Base-by-base conservation (phyloP, 164 flowering plant genomes). In the Chimonanthus salicifolius region DNA sequence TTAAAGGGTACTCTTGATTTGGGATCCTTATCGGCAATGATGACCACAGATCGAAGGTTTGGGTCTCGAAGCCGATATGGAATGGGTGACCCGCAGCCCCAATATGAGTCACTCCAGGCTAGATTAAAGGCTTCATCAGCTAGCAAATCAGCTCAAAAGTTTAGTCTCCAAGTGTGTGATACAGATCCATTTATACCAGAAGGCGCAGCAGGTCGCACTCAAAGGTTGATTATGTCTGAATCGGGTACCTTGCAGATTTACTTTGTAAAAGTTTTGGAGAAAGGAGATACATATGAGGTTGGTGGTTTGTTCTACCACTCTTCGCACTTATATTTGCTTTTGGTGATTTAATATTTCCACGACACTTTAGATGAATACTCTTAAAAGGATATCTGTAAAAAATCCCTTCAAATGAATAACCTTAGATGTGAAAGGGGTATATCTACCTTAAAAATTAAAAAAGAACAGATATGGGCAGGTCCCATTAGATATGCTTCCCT, bases 281-380 rank as follows among this genome's bases (percentile, higher is more conserved):
- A 90, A 85, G 98, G 99, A 72, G 98, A 95, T 70, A 86, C 94
- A 33, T 95, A 95, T 80, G 99, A 95, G 98, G 99, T 93, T 18
- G 64, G 83, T 68, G 47, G 78, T 79, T 51, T 5, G 3, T 50
- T 21, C 20, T 5, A 62, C 47, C 51, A 6, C 1, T 33, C 33
- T 33, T 33, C 33, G 0, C 33, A 33, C 33, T 33, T 33, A 33
- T 33, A 33, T 33, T 33, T 33, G 0, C 33, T 33, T 33, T 33
- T 33, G 33, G 33, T 33, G 60, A 54, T 54, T 54, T 54, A 13
- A 13, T 11, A 54, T 54, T 54, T 54, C 60, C 60, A 54, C 8
- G n/a, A 13, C 6, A 54, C 16, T 11, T 33, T 33, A 33, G 1
- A 10, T n/a, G 11, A 11, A 54, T 13, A 10, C 4, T 11, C 60